Evolutionary conservation across 73 alveolate species (phyloP).

Genomic region (Stentor coeruleus): DNA sequence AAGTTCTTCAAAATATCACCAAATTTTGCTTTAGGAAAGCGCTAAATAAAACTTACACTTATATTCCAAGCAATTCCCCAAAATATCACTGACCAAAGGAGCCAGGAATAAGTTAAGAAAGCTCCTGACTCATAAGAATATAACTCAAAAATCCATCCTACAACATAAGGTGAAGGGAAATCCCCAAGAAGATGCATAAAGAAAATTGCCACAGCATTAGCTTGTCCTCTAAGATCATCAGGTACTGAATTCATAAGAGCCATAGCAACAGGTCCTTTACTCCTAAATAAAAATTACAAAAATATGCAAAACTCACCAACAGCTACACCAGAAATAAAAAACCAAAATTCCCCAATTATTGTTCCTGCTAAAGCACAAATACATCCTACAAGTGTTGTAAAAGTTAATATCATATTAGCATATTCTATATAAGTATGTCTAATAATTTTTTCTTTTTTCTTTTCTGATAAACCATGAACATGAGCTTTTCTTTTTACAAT

Average conservation of each 20-base stretch:
- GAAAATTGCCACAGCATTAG: constrained; percentile 12
- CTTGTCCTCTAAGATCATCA: constrained; percentile 8
- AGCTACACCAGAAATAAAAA: not conserved
- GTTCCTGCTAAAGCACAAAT: not conserved
- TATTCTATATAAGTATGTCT: not conserved
- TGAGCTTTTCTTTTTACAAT: not conserved
- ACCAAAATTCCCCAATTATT: not conserved
- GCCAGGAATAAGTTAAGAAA: not conserved
- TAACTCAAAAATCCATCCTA: not conserved
- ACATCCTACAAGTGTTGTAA: not conserved
- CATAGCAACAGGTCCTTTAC: constrained; percentile 19
- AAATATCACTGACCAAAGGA: not conserved
- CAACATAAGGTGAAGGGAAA: constrained; percentile 21
- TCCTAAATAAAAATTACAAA: not conserved
- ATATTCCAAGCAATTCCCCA: not conserved
- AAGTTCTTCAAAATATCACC: too few relatives aligned
- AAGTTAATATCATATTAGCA: not conserved
- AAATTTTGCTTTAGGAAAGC: too few relatives aligned
- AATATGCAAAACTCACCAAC: constrained; percentile 11
- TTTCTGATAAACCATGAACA: too few relatives aligned
- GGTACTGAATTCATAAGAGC: not conserved
- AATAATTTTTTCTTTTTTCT: not conserved
- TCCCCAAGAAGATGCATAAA: constrained; percentile 6
- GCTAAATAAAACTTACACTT: not conserved
- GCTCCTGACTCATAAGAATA: not conserved